Conservation (phyloP, 257 asterid species). For the Scutellaria minor region DNA sequence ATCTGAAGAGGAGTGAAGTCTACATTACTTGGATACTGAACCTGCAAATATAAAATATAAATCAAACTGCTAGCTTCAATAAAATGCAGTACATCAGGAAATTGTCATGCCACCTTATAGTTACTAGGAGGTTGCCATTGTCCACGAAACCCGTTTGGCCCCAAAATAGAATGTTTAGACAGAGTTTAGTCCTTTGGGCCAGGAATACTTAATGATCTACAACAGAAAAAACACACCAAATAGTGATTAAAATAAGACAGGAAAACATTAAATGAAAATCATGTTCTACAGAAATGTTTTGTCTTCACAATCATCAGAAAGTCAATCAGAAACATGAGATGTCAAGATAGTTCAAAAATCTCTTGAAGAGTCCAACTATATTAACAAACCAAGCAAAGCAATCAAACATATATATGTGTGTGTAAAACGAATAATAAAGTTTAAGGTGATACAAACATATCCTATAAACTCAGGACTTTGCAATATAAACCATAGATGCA, state of each 20-base stretch:
- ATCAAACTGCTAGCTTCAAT: too few relatives aligned
- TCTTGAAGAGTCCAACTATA: background rate
- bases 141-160: slow-evolving; percentile 88
- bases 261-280: slow-evolving; percentile 26
- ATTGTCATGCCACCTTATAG: too few relatives aligned
- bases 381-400: background rate
- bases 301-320: background rate
- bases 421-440: background rate
- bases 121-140: too few relatives aligned
- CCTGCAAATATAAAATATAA: too few relatives aligned
- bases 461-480: slow-evolving; percentile 15
- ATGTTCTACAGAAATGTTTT: slow-evolving; percentile 3
- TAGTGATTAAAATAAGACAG: slow-evolving; percentile 22
- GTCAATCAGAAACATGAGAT: slow-evolving; percentile 22
- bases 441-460: slow-evolving; percentile 16
- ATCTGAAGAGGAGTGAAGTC: too few relatives aligned
- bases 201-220: slow-evolving; percentile 64
- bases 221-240: slow-evolving; percentile 21
- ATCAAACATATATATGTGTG: background rate
- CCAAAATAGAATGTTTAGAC: slow-evolving; percentile 87
- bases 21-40: too few relatives aligned
- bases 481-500: background rate
- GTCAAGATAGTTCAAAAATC: slow-evolving; percentile 17
- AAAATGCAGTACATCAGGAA: too few relatives aligned
- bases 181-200: slow-evolving; percentile 87